Conservation (phyloP, 768 basidiomycete species). For the Gymnopilus dilepis region DNA sequence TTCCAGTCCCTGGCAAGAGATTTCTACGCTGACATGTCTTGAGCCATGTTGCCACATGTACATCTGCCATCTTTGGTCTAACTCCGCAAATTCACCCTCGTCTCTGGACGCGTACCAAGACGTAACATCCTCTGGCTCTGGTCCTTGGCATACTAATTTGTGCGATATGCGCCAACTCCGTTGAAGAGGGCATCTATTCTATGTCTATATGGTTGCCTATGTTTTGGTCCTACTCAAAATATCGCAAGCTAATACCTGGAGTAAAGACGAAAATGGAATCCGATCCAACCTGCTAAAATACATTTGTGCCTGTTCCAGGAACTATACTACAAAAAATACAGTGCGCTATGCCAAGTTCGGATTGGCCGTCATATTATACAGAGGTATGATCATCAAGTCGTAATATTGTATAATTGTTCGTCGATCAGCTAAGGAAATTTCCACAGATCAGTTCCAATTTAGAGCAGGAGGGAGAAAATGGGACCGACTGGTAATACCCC, state of each 20-base stretch:
- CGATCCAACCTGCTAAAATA: neutral
- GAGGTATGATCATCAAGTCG: conserved; percentile 6
- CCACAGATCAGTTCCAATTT: neutral
- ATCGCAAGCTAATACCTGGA: neutral
- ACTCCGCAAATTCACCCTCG: neutral
- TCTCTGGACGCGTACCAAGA: neutral
- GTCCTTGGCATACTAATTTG: too few relatives aligned
- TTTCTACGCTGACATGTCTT: too few relatives aligned
- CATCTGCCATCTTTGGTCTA: neutral
- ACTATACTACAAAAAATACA: neutral
- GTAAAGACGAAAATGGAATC: neutral
- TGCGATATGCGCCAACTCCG: too few relatives aligned
- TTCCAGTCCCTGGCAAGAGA: too few relatives aligned
- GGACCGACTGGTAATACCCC: neutral
- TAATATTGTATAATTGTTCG: neutral
- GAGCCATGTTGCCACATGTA: neutral
- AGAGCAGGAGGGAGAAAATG: too few relatives aligned
- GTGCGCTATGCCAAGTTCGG: neutral
- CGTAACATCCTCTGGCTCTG: too few relatives aligned
- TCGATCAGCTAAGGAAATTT: neutral
- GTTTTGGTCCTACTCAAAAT: neutral
- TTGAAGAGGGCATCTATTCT: too few relatives aligned
- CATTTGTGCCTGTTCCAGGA: neutral
- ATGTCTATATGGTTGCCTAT: neutral
- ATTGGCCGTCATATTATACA: neutral